Evolutionary conservation across 257 asterid species (phyloP), one percentile per base, ranked within the genome.

Genomic region (Nyctanthes arbortristis): DNA sequence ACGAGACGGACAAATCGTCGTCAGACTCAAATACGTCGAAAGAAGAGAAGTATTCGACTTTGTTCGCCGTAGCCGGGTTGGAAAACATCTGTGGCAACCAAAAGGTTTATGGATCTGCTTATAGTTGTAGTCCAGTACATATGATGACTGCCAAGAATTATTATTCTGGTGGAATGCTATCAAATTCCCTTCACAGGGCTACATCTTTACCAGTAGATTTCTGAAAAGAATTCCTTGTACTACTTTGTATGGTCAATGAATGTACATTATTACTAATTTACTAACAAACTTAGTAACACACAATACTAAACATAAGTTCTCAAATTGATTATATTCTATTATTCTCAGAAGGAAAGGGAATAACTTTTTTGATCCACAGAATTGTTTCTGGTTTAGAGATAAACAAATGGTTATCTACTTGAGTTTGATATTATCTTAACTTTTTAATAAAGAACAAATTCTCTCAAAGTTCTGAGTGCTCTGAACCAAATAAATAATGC

Each of bases 151-250:
- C 67, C 3, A 66, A 74, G 73, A 60, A 65, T 29, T 67, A 68
- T 69, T 67, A 36, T 60, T 65, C 14, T 65, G 64, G 52, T 36
- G n/a, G 67, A 30, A 63, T 66, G 61, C 77, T 76, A 29, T 73
- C 78, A 12, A 52, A 70, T 67, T 31, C 78, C 30, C 75, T 81
- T 56, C 74, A 71, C 69, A 63, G 84, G 34, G 60, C 84, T 29
- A 71, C 82, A 29, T 79, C 78, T 58, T 77, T 73, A 73, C 80
- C 80, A 11, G 79, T 72, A 62, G 77, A 79, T 73, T 43, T 43
- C 54, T 43, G 54, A 43, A 16, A 43, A 43, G 3, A 14, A 40
- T 40, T 3, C 16, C 49, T 13, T 39, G 20, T 40, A 20, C n/a
- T n/a, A n/a, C n/a, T 40, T n/a, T 40, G 49, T 12, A 13, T 40